Percentiles rank a stretch among this genome's conserved stretches.
These are phyloP conservation scores for Eremothecium gossypii DNA, from an alignment of 1,139 yeast species.

Conservation along the genomic window DNA sequence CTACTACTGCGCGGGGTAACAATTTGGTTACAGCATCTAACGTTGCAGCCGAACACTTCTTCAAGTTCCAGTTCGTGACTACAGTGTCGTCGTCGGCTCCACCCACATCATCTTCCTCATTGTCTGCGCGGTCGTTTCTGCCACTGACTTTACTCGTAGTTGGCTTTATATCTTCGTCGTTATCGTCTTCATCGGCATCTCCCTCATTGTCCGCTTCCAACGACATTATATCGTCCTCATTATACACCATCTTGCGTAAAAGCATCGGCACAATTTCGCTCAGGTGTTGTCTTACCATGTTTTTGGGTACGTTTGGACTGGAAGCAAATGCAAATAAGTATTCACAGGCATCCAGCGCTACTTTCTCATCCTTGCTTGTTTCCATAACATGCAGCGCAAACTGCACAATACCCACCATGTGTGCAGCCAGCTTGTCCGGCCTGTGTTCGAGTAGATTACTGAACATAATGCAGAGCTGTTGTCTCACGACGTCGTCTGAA, in stretches of 20 bases:
- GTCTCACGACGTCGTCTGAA: constrained; percentile 49
- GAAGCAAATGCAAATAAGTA: constrained; percentile 73
- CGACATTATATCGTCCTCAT: constrained; percentile 67
- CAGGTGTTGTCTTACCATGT: constrained; percentile 48
- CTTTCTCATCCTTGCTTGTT: constrained; percentile 44
- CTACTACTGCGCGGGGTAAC: constrained; percentile 59
- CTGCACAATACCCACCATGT: constrained; percentile 73
- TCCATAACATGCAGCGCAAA: constrained; percentile 72
- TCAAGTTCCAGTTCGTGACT: constrained; percentile 70
- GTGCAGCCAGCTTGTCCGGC: constrained; percentile 74
- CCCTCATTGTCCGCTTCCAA: constrained; percentile 63
- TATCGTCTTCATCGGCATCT: constrained; percentile 60
- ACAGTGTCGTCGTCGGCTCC: constrained; percentile 30
- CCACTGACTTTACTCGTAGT: constrained; percentile 61
- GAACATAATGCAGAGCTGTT: constrained; percentile 73
- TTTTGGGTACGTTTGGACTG: constrained; percentile 42
- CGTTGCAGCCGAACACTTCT: constrained; percentile 93
- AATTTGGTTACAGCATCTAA: constrained; percentile 69
- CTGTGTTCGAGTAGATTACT: constrained; percentile 63
- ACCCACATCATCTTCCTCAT: constrained; percentile 25
- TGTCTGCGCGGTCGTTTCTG: constrained; percentile 33
- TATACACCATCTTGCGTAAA: constrained; percentile 76
- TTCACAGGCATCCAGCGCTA: constrained; percentile 89
- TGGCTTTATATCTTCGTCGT: constrained; percentile 82
- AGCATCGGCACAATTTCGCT: constrained; percentile 62